Evolutionary conservation across 306 rosid species (phyloP).

Genomic region (Aeschynomene evenia): DNA sequence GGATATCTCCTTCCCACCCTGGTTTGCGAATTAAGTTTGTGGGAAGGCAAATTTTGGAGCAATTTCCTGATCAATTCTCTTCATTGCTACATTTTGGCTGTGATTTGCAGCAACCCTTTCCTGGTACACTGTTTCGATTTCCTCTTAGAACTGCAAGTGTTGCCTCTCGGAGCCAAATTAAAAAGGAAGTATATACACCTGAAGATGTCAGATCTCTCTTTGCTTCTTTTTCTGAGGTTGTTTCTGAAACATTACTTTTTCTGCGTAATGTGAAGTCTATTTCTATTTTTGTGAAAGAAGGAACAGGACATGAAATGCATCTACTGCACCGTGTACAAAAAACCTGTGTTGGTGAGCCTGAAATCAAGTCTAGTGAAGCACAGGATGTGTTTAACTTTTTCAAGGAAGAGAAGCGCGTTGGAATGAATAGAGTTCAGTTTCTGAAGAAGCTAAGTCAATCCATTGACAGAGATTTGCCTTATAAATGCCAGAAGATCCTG

Average conservation of each 20-base stretch:
- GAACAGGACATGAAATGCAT: constrained; percentile 75
- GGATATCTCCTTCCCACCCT: constrained; percentile 98
- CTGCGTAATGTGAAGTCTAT: constrained; percentile 75
- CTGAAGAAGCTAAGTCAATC: constrained; percentile 68
- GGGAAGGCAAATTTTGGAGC: constrained; percentile 86
- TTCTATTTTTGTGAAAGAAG: constrained; percentile 85
- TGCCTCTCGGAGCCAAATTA: constrained; percentile 94
- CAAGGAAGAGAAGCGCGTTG: constrained; percentile 50
- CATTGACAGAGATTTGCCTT: constrained; percentile 59
- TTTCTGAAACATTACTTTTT: constrained; percentile 86
- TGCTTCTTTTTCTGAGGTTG: constrained; percentile 74
- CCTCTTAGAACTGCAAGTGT: constrained; percentile 80
- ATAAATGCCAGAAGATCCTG: constrained; percentile 68
- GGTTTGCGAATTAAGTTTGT: constrained; percentile 88
- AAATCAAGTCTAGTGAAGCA: constrained; percentile 50
- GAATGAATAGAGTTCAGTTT: constrained; percentile 73
- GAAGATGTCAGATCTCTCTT: constrained; percentile 86
- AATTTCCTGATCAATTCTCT: constrained; percentile 97
- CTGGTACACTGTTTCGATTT: constrained; percentile 93
- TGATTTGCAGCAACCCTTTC: constrained; percentile 83
- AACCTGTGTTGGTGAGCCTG: constrained; percentile 60
- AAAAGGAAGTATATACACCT: constrained; percentile 81
- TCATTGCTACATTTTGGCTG: constrained; percentile 91
- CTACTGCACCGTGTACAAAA: constrained; percentile 73
- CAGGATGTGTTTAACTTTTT: constrained; percentile 69